Base-by-base conservation (phyloP, 2,329 filamentous ascomycete species). In the Pseudocercospora eumusae region DNA sequence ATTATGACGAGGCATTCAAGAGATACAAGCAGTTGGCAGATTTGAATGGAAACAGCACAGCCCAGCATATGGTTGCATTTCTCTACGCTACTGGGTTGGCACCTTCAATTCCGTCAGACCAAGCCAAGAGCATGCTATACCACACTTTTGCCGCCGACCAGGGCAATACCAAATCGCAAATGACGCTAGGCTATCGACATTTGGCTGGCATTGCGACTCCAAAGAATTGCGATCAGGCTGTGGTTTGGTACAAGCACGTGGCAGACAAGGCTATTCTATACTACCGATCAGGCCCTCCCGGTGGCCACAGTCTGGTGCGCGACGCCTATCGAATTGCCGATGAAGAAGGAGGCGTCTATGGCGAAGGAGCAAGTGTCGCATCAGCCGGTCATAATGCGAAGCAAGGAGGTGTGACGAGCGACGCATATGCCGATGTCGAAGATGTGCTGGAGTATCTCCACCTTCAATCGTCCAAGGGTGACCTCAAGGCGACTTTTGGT, bases 81-180 rank as follows among this genome's bases (percentile, higher is more conserved):
- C 95, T 96, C 84, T 93, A 99, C 77, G 93, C 93, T 36, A 99
- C 95, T 0, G 95, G 95, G 0, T 83, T 99, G 61, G 93, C 91
- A 15, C 86, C 86, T 31, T 88, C 88, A 0, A 91, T 96, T 5
- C 85, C 90, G 73, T 85, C 86, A 47, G 90, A 99, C 71, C 95
- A 98, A 77, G 93, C 93, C 10, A 93, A 92, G 76, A 92, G 95
- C 3, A 82, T 98, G 70, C 81, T 98, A 44, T 98, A 97, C 76
- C 93, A 99, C 75, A 96, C 91, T 0, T 95, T 98, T 74, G 93
- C 95, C 0, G 95, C 95, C 0, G 83, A 92, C 67, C 86, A 86
- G 59, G 93, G 92, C 20, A 87, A 96, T 73, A 89, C 88, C 15
- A 85, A 88, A 59, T 93, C 93, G 5, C 89, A 98, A 77, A 98